phyloP scores from a whole-genome alignment of 148 eudicot species.

The Rhododendron griersonianum region DNA sequence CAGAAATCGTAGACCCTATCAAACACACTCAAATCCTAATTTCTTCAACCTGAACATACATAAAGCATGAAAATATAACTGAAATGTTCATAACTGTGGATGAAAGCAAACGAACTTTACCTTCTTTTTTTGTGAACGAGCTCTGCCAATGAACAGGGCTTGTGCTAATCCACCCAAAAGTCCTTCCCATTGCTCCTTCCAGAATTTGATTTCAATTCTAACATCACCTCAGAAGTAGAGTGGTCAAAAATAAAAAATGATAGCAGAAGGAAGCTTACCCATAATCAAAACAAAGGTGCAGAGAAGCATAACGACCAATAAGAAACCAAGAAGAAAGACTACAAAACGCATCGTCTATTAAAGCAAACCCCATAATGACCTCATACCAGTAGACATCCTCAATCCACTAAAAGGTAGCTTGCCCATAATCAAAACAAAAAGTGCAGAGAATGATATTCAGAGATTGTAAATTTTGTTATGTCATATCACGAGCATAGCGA shows the following conservation, averaged over 20 bases:
- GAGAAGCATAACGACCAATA: background rate
- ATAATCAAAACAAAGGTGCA: background rate
- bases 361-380: background rate
- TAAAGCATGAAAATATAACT: background rate
- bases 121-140: conserved; percentile 89
- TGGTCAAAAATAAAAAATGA: background rate
- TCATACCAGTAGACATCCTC: conserved; percentile 87
- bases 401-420: conserved; percentile 28
- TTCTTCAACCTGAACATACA: conserved; percentile 76
- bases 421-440: no score
- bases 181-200: conserved; percentile 29
- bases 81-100: conserved; percentile 1
- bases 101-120: conserved; percentile 26
- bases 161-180: conserved; percentile 66
- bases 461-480: no score
- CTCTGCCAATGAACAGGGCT: conserved; percentile 64
- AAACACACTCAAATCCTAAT: no score
- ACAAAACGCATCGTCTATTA: background rate
- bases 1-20: no score
- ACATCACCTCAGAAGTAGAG: conserved; percentile 11
- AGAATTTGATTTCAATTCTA: conserved; percentile 30
- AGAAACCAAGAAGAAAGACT: background rate
- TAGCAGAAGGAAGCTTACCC: background rate
- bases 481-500: no score
- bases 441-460: no score